Evolutionary conservation across 2,329 filamentous ascomycete genomes (phyloP), one percentile per base, ranked within the genome.

Genomic region (Rhytidhysteron rufulum): DNA sequence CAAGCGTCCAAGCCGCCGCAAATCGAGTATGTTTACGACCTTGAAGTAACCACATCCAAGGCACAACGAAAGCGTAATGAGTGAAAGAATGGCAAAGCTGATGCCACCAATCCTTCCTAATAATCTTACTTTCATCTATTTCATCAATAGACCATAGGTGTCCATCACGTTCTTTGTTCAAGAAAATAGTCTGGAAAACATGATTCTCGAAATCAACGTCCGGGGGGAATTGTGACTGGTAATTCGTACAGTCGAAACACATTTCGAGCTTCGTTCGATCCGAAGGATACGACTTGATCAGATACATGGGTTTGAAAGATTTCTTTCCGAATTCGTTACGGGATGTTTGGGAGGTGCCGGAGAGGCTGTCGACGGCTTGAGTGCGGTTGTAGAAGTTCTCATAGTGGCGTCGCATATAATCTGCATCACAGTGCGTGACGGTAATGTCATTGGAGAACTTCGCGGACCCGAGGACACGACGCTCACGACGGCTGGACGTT

Each of bases 231-330:
- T 88, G 84, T 32, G 81, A 74, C 58, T 88, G 84, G 63, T 88
- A 87, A 58, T 86, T 85, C 27, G 80, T 83, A 65, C 82, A 85
- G 60, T 88, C 83, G 63, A 87, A 88, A 41, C 77, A 83, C 73
- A 70, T 79, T 57, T 79, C 77, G 25, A 72, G 74, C 58, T 80
- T 77, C 2, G 68, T 74, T 1, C 71, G 69, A 49, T 82, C 74
- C 11, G 73, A 44, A 0, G 69, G 62, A 56, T 84, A 83, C 38
- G 72, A 75, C 40, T 81, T 78, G 49, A 79, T 83, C 54, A 77
- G 76, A 65, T 83, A 84, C 80, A 83, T 83, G 37, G 80, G 79
- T 36, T 73, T 70, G 67, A 79, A 84, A 16, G 66, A 69, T 35
- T 73, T 71, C 40, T 71, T 67, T 3, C 73, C 74, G 20, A 57